A percentile compares a stretch with the other conserved stretches of the same genome.
Conservation (phyloP, 352 stramenopile species). For the Plasmopara viticola region DNA sequence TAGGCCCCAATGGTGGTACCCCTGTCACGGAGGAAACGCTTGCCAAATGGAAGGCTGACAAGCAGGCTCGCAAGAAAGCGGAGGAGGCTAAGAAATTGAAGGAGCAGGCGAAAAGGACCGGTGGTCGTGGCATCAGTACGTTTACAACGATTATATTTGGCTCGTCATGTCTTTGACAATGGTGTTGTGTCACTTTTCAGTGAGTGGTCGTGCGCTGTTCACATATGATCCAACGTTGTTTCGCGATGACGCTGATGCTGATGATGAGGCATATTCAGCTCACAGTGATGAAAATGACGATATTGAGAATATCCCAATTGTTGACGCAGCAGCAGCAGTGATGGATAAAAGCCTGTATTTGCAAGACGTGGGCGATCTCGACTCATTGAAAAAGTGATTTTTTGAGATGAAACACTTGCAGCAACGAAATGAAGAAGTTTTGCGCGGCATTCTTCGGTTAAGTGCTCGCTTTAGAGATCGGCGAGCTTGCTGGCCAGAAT, state of each 20-base stretch:
- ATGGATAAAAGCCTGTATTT: conserved; percentile 85
- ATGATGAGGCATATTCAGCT: conserved; percentile 78
- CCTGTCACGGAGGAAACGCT: conserved; percentile 85
- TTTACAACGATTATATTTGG: conserved; percentile 15
- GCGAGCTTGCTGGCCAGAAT: not conserved
- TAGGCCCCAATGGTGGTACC: conserved; percentile 78
- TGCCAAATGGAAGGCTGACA: conserved; percentile 87
- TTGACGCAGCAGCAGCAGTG: conserved; percentile 53
- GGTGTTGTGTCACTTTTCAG: conserved; percentile 27
- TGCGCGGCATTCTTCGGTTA: conserved; percentile 10
- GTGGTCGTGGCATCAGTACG: conserved; percentile 77
- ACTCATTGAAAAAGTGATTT: conserved; percentile 69
- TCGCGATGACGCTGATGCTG: conserved; percentile 85
- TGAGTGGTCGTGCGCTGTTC: conserved; percentile 89
- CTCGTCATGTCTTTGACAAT: conserved; percentile 5
- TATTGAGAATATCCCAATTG: conserved; percentile 25
- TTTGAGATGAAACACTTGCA: not conserved
- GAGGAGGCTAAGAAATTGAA: conserved; percentile 82
- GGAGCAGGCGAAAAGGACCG: conserved; percentile 82
- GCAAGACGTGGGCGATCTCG: conserved; percentile 68
- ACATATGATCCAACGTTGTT: conserved; percentile 88
- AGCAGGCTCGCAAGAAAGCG: conserved; percentile 59
- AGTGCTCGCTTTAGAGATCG: conserved; percentile 12
- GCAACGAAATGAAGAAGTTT: not conserved
- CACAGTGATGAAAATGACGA: conserved; percentile 50